Percentiles rank a stretch among this genome's conserved stretches.
These are phyloP conservation scores for Nemania sp. DNA, from an alignment of 2,329 filamentous ascomycete genomes.

Conservation along the genomic window DNA sequence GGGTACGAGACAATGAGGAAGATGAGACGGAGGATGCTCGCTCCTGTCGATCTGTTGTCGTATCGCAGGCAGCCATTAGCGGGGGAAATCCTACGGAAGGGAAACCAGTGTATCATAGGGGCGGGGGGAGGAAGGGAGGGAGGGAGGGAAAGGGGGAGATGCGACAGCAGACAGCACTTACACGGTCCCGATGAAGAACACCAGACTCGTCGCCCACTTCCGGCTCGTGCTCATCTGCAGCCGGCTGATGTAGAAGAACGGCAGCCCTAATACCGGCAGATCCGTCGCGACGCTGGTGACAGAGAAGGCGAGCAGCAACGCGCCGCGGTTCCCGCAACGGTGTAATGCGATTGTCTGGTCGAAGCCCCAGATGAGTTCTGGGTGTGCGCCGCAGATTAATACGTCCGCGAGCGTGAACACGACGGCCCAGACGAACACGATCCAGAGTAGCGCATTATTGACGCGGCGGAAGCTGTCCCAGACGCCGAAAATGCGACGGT, in stretches of 20 bases:
- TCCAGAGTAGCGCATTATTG: slow-evolving; percentile 36
- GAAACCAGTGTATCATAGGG: no score
- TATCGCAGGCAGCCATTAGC: no score
- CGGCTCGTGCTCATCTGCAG: slow-evolving; percentile 36
- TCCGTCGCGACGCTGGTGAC: slow-evolving; percentile 38
- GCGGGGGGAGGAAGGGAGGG: background rate
- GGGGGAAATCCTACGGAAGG: no score
- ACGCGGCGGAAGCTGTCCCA: slow-evolving; percentile 35
- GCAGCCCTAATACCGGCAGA: slow-evolving; percentile 31
- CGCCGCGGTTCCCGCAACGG: slow-evolving; percentile 36
- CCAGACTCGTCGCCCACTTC: slow-evolving; percentile 36
- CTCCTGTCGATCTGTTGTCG: slow-evolving; percentile 34
- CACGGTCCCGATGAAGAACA: slow-evolving; percentile 38
- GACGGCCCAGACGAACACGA: slow-evolving; percentile 30
- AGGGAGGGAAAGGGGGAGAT: no score
- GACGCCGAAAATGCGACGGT: slow-evolving; percentile 38
- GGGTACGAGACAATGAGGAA: slow-evolving; percentile 39
- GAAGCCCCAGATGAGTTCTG: slow-evolving; percentile 36
- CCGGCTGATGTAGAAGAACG: slow-evolving; percentile 38
- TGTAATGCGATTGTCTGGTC: slow-evolving; percentile 32
- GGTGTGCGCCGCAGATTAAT: slow-evolving; percentile 34
- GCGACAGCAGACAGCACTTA: slow-evolving; percentile 26
- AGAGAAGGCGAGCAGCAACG: slow-evolving; percentile 34
- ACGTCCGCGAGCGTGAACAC: slow-evolving; percentile 35
- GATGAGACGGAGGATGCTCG: slow-evolving; percentile 37